phyloP scores from a whole-genome alignment of 1,284 basidiomycete genomes.

The Leccinum angustisporum region DNA sequence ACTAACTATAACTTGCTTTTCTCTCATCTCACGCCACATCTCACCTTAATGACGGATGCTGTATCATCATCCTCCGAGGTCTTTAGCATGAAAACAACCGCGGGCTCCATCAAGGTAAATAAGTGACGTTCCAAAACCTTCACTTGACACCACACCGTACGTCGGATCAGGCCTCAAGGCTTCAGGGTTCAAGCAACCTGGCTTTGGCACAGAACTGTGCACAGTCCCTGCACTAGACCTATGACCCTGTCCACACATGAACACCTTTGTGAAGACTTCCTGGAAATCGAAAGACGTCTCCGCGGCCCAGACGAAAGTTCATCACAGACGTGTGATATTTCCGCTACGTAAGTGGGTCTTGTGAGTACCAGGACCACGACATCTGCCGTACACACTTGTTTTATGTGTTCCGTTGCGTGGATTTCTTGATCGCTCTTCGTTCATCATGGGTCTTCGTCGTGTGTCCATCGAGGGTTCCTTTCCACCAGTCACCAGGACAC shows the following conservation, averaged over 20 bases:
- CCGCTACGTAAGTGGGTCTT: background rate
- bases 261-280: constrained; percentile 9
- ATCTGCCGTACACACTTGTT: background rate
- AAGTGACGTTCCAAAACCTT: background rate
- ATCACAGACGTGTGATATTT: constrained; percentile 2
- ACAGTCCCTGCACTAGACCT: background rate
- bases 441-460: background rate
- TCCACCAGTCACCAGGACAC: background rate
- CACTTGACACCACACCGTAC: background rate
- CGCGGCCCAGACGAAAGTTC: constrained; percentile 1
- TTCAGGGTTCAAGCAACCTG: constrained; percentile 4
- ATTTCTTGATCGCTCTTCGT: background rate
- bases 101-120: background rate
- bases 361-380: background rate
- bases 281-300: constrained; percentile 10
- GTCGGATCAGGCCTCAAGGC: constrained; percentile 1
- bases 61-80: constrained; percentile 10
- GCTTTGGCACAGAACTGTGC: background rate
- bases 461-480: background rate
- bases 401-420: background rate
- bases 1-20: constrained; percentile 1
- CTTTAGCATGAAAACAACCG: constrained; percentile 1
- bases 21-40: constrained; percentile 9
- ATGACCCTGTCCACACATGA: background rate
- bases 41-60: constrained; percentile 8